Conservation (phyloP, 495 filamentous ascomycete species). For the Penicillium odoratum region DNA sequence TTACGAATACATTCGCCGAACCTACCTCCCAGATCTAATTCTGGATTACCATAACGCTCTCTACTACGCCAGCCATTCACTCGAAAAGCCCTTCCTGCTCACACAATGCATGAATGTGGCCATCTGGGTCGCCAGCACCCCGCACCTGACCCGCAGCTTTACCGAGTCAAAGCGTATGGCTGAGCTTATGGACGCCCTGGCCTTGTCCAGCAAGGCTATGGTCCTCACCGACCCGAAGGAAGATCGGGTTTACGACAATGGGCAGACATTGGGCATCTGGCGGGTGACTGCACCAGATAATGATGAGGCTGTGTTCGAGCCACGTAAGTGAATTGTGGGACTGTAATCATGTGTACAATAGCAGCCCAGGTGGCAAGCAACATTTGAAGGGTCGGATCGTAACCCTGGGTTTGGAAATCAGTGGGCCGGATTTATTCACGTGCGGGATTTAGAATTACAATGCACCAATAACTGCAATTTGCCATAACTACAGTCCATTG, state of each 20-base stretch:
- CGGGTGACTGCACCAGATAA: slow-evolving; percentile 34
- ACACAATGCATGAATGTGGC: slow-evolving; percentile 79
- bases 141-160: slow-evolving; percentile 66
- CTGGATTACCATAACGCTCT: slow-evolving; percentile 77
- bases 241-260: slow-evolving; percentile 34
- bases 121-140: slow-evolving; percentile 60
- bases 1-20: slow-evolving; percentile 58
- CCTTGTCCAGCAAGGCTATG: slow-evolving; percentile 70
- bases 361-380: slow-evolving; percentile 6
- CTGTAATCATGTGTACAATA: slow-evolving; percentile 26
- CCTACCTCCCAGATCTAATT: slow-evolving; percentile 78
- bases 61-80: slow-evolving; percentile 63
- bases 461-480: background rate
- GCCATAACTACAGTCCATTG: background rate
- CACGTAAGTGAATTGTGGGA: slow-evolving; percentile 8
- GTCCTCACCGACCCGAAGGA: slow-evolving; percentile 51
- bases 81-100: slow-evolving; percentile 61
- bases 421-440: background rate
- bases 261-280: slow-evolving; percentile 51
- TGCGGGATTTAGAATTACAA: background rate
- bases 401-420: background rate
- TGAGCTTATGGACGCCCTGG: slow-evolving; percentile 75
- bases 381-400: background rate
- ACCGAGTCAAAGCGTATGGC: slow-evolving; percentile 65
- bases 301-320: slow-evolving; percentile 27